These are phyloP conservation scores for Austroboletus festivus DNA, from an alignment of 768 basidiomycete genomes.

Conservation along the genomic window DNA sequence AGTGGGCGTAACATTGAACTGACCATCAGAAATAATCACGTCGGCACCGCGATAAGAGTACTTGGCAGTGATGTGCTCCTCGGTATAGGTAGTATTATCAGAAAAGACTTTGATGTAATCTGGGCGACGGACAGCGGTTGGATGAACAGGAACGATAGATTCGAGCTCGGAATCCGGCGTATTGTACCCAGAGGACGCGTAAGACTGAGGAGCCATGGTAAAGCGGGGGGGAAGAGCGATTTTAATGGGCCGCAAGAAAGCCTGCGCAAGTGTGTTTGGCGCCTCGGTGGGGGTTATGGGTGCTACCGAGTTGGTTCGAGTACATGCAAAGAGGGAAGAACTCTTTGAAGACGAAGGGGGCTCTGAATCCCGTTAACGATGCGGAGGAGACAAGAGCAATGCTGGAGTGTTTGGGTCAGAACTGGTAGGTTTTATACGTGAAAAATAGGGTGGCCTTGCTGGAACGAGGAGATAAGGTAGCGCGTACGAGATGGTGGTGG, in stretches of 20 bases:
- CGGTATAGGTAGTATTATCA: constrained; percentile 75
- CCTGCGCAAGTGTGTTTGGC: constrained; percentile 76
- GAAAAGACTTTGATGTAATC: constrained; percentile 78
- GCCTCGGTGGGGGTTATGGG: constrained; percentile 88
- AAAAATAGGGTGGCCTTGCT: constrained; percentile 26
- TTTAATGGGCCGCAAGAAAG: constrained; percentile 51
- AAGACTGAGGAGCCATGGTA: constrained; percentile 49
- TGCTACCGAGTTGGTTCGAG: constrained; percentile 89
- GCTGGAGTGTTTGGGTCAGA: neutral
- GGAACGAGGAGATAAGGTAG: neutral
- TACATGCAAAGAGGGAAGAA: constrained; percentile 74
- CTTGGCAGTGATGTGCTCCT: constrained; percentile 79
- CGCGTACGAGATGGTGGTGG: constrained; percentile 9
- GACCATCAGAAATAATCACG: constrained; percentile 67
- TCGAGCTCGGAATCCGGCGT: constrained; percentile 74
- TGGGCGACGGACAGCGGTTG: constrained; percentile 78
- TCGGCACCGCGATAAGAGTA: constrained; percentile 78
- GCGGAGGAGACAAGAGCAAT: neutral
- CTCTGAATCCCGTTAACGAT: neutral
- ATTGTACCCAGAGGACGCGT: constrained; percentile 59
- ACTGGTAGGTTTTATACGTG: constrained; percentile 24
- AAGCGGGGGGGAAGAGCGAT: constrained; percentile 26
- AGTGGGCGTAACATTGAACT: constrained; percentile 76
- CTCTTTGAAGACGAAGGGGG: constrained; percentile 19
- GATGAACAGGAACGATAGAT: constrained; percentile 70